Base-by-base conservation (phyloP, 2,329 filamentous ascomycete genomes). In the Colletotrichum coccodes region DNA sequence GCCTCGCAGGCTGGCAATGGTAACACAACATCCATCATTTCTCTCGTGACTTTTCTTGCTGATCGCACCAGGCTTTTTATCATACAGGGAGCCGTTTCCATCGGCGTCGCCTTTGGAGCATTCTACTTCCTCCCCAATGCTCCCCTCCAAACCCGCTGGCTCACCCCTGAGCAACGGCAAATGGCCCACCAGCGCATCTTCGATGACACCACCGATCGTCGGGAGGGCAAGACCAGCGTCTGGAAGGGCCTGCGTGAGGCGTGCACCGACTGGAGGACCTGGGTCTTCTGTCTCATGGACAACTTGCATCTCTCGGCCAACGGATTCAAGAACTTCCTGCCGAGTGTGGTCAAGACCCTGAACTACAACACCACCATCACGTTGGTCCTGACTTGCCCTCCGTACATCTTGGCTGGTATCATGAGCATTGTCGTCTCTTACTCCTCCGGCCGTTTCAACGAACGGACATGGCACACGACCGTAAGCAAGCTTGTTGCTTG, bases 291-390 rank as follows among this genome's bases (percentile, higher is more conserved):
- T 7, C 76, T 85, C 34, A 86, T 86, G 82, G 82, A 84, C 60
- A 86, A 86, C 72, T 79, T 85, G 66, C 84, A 86, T 70, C 73
- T 86, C 30, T 82, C 83, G 7, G 84, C 84, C 21, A 84, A 84
- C 47, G 80, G 81, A 0, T 83, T 84, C 74, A 82, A 85, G 70
- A 71, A 71, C 60, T 77, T 75, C 49, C 62, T 77, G 11, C 75
- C 73, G 12, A 75, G 73, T 3, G 79, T 83, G 7, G 80, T 86
- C 46, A 74, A 80, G 53, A 82, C 80, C 0, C 77, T 85, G 1
- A 80, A 80, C 0, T 84, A 83, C 73, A 76, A 73, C 59, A 77
- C 71, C 2, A 85, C 80, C 0, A 80, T 82, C n/a, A 84, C 83
- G 0, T 78, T 86, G 4, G 79, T 83, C 1, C 79, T 86, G 8